Conservation (phyloP, 805 yeast genomes). For the Barnettozyma sucrosica region DNA sequence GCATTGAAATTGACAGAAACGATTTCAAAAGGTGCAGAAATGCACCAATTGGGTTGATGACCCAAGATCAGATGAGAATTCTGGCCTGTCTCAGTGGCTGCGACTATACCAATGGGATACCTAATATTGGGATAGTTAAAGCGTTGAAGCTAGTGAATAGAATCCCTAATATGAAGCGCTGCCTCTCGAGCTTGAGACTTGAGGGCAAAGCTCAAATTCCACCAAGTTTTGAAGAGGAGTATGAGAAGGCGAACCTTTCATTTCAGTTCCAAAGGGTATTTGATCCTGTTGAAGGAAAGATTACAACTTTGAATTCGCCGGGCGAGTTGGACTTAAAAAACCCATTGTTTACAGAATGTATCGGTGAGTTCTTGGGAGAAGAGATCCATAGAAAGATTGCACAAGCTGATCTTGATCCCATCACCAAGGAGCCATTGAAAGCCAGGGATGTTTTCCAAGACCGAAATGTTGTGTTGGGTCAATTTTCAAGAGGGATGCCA, state of each 20-base stretch:
- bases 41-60: constrained; percentile 45
- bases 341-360: constrained; percentile 31
- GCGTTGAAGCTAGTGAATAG: constrained; percentile 59
- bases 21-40: constrained; percentile 46
- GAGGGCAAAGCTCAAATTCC: constrained; percentile 60
- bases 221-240: constrained; percentile 50
- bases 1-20: constrained; percentile 60
- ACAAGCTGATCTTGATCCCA: constrained; percentile 62
- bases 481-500: not conserved
- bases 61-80: constrained; percentile 55
- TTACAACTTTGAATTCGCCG: constrained; percentile 56
- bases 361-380: constrained; percentile 34
- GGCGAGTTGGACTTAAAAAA: constrained; percentile 32
- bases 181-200: constrained; percentile 48
- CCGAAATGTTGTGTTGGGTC: not conserved
- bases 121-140: constrained; percentile 72
- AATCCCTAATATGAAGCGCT: constrained; percentile 46
- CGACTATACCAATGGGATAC: constrained; percentile 86
- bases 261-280: constrained; percentile 84
- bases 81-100: constrained; percentile 94
- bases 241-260: constrained; percentile 63
- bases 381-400: constrained; percentile 54
- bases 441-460: constrained; percentile 17
- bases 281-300: constrained; percentile 46
- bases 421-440: constrained; percentile 20